These are phyloP conservation scores for Phylloporus sp. DNA, from an alignment of 768 basidiomycete species.

Conservation along the genomic window DNA sequence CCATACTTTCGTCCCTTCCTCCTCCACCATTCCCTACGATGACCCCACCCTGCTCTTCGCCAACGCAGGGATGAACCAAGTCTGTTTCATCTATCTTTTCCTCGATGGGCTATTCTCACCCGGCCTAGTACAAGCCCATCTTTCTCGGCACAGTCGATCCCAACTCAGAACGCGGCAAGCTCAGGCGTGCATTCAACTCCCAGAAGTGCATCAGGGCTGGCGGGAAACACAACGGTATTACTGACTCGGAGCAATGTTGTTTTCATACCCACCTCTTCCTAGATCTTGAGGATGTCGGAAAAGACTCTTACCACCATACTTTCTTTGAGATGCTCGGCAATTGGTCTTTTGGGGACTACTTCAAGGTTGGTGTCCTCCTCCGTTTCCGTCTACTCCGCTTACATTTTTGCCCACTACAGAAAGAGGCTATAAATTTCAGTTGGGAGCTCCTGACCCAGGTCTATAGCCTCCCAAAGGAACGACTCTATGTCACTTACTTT, in stretches of 20 bases:
- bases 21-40: constrained; percentile 92
- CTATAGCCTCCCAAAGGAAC: constrained; percentile 83
- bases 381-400: neutral
- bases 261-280: constrained; percentile 1
- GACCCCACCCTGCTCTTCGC: constrained; percentile 97
- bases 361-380: constrained; percentile 64
- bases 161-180: constrained; percentile 82
- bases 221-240: constrained; percentile 93
- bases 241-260: neutral
- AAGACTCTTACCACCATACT: constrained; percentile 96
- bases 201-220: constrained; percentile 99
- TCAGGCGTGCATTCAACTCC: constrained; percentile 91
- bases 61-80: constrained; percentile 98
- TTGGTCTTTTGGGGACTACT: constrained; percentile 99
- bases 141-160: constrained; percentile 99
- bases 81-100: constrained; percentile 23
- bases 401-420: constrained; percentile 41
- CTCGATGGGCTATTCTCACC: constrained; percentile 3
- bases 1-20: constrained; percentile 89
- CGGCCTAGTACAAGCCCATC: constrained; percentile 83
- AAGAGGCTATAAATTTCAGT: constrained; percentile 89
- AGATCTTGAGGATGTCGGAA: constrained; percentile 99
- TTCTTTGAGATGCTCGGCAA: constrained; percentile 99
- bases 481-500: constrained; percentile 96
- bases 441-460: constrained; percentile 93